phyloP scores from a whole-genome alignment of 805 yeast genomes.

The Teunomyces stri region DNA sequence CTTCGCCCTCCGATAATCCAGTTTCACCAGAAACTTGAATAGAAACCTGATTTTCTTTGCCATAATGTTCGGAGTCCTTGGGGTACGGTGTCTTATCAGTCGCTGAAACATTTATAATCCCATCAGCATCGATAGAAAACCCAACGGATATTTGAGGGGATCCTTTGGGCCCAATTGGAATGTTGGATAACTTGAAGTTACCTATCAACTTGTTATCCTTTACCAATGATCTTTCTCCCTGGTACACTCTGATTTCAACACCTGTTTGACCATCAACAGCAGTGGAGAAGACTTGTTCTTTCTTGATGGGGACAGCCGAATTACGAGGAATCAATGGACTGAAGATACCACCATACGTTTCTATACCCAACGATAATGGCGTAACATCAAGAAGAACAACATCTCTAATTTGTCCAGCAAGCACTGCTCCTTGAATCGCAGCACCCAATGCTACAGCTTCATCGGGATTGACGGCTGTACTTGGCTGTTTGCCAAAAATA shows the following conservation, averaged over 20 bases:
- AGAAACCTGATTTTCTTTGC: constrained; percentile 51
- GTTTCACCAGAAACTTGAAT: constrained; percentile 48
- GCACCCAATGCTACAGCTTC: constrained; percentile 32
- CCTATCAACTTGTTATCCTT: constrained; percentile 77
- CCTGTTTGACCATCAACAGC: constrained; percentile 86
- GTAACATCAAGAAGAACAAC: constrained; percentile 28
- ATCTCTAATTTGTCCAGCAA: constrained; percentile 25
- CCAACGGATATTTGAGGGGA: constrained; percentile 75
- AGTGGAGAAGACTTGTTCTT: constrained; percentile 72
- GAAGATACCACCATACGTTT: constrained; percentile 81
- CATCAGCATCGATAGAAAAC: constrained; percentile 80
- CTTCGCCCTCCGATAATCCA: constrained; percentile 63
- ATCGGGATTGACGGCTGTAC: constrained; percentile 78
- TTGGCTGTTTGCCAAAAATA: constrained; percentile 62
- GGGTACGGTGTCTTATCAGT: constrained; percentile 49
- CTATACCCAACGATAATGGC: constrained; percentile 54
- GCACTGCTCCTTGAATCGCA: constrained; percentile 29
- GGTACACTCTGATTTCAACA: constrained; percentile 73
- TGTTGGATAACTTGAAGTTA: constrained; percentile 66
- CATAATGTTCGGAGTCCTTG: constrained; percentile 32
- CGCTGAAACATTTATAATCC: constrained; percentile 59
- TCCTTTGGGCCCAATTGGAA: constrained; percentile 77
- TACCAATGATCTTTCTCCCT: constrained; percentile 79
- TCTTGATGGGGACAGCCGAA: constrained; percentile 73
- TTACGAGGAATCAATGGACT: constrained; percentile 77